Conservation (phyloP, 2,329 filamentous ascomycete species). For the Aspergillus aculeatus region DNA sequence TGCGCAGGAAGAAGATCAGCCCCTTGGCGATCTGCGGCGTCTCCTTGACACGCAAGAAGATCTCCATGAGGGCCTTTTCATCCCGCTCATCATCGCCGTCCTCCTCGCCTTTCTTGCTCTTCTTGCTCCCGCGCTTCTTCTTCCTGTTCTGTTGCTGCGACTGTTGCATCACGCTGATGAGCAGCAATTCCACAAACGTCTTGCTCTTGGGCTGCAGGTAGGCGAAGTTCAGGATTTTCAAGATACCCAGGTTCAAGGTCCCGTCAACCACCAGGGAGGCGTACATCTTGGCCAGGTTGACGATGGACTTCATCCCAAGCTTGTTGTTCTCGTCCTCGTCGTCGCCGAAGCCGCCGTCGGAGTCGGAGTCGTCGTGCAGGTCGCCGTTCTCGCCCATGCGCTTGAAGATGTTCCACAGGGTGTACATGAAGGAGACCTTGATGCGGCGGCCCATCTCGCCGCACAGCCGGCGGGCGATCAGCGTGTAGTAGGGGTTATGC, state of each 20-base stretch:
- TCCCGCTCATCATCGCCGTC: slow-evolving; percentile 39
- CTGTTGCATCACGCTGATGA: slow-evolving; percentile 72
- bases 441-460: slow-evolving; percentile 64
- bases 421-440: slow-evolving; percentile 81
- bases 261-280: slow-evolving; percentile 61
- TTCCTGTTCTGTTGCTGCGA: slow-evolving; percentile 53
- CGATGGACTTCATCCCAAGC: slow-evolving; percentile 57
- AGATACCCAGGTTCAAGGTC: slow-evolving; percentile 55
- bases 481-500: slow-evolving; percentile 91
- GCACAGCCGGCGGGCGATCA: slow-evolving; percentile 78
- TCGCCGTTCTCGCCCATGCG: slow-evolving; percentile 71
- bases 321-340: slow-evolving; percentile 54
- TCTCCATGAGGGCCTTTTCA: slow-evolving; percentile 59
- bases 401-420: slow-evolving; percentile 81
- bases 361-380: slow-evolving; percentile 61
- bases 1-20: slow-evolving; percentile 76
- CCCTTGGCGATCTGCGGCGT: slow-evolving; percentile 69
- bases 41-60: slow-evolving; percentile 65
- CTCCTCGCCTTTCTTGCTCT: slow-evolving; percentile 23
- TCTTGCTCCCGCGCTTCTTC: slow-evolving; percentile 25
- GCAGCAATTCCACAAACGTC: slow-evolving; percentile 75
- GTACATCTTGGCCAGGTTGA: slow-evolving; percentile 68
- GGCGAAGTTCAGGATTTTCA: slow-evolving; percentile 70
- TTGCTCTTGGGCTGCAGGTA: slow-evolving; percentile 74
- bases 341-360: slow-evolving; percentile 54